phyloP scores from a whole-genome alignment of 441 rosid genomes.

The Breynia disticha region DNA sequence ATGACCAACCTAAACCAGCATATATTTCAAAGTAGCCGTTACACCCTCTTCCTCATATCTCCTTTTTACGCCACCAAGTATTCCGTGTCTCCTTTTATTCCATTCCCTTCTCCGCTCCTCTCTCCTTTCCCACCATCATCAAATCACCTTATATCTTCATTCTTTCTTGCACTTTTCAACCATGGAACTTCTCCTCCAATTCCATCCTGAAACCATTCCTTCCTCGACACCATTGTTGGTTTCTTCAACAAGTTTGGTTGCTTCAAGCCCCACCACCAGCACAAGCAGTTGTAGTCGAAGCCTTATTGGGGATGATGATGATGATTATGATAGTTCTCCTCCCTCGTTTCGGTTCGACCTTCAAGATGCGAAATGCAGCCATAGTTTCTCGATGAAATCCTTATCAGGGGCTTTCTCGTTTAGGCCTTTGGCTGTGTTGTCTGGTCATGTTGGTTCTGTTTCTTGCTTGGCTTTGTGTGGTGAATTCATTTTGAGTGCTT shows the following conservation, averaged over 20 bases:
- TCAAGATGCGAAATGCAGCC: conserved; percentile 9
- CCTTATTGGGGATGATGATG: conserved; percentile 30
- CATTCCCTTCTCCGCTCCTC: neutral
- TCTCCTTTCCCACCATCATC: neutral
- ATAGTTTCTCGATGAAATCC: conserved; percentile 21
- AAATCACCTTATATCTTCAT: neutral
- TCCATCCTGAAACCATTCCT: neutral
- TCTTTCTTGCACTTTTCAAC: neutral
- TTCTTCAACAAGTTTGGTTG: neutral
- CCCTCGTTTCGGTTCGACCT: conserved; percentile 33
- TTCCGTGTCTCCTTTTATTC: neutral
- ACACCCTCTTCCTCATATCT: conserved; percentile 18
- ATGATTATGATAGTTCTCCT: conserved; percentile 36
- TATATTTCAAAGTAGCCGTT: conserved; percentile 74
- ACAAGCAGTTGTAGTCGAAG: conserved; percentile 1
- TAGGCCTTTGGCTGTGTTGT: conserved; percentile 55
- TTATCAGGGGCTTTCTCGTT: conserved; percentile 27
- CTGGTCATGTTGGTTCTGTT: conserved; percentile 65
- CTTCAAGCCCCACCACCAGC: neutral
- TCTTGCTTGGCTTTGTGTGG: conserved; percentile 79
- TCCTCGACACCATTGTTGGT: neutral
- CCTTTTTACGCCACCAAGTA: neutral
- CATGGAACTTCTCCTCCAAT: neutral
- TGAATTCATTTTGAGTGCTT: conserved; percentile 75
- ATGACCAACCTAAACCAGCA: conserved; percentile 6